Conservation (phyloP, 202 grass and related monocot genomes). For the Panicum hallii region DNA sequence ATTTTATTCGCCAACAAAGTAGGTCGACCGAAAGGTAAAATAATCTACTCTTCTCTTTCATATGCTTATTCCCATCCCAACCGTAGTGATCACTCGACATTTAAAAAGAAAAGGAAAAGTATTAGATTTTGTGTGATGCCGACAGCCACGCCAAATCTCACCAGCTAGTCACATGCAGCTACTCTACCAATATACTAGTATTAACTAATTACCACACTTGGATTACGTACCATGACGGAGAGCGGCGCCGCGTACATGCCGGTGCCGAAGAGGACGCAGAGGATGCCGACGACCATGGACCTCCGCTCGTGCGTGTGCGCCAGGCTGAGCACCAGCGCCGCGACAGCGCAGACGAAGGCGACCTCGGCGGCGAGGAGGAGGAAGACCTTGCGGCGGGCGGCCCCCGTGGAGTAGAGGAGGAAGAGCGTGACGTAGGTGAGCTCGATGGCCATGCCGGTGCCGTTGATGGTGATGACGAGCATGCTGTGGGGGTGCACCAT, state of each 20-base stretch:
- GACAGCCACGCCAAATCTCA: conserved; percentile 11
- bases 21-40: not conserved
- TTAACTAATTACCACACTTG: not conserved
- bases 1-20: not conserved
- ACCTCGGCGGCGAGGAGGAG: conserved; percentile 58
- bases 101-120: not conserved
- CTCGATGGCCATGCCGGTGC: conserved; percentile 81
- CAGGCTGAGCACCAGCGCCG: conserved; percentile 55
- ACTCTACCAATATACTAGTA: not conserved
- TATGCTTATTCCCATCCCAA: conserved; percentile 35
- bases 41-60: not conserved
- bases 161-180: not conserved
- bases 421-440: conserved; percentile 69
- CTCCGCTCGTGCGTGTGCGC: conserved; percentile 60
- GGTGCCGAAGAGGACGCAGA: conserved; percentile 82
- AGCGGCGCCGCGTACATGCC: conserved; percentile 86
- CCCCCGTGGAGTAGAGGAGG: conserved; percentile 61
- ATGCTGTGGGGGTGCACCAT: conserved; percentile 84
- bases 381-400: conserved; percentile 58
- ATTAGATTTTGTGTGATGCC: not conserved
- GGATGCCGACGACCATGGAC: conserved; percentile 78
- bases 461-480: conserved; percentile 90
- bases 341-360: conserved; percentile 56
- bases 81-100: not conserved
- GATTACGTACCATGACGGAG: conserved; percentile 76